Evolutionary conservation across 805 yeast species (phyloP).

Genomic region (Jamesozyma jinghongensis): DNA sequence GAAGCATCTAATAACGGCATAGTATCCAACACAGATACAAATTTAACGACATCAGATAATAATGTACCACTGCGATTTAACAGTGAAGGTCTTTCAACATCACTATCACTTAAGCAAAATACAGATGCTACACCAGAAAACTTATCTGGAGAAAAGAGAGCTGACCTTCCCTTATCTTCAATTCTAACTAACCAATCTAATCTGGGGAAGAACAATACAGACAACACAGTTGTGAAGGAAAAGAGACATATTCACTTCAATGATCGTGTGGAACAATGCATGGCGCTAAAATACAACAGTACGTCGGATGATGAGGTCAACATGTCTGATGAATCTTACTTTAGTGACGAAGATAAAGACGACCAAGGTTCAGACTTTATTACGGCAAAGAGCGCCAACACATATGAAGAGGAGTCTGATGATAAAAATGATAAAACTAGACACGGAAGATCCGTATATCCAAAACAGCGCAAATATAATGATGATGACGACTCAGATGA

Average conservation of each 20-base stretch:
- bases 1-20: not conserved
- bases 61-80: not conserved
- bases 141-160: no score
- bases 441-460: no score
- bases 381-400: no score
- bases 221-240: conserved; percentile 6
- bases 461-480: not conserved
- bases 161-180: conserved; percentile 8
- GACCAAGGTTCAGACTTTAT: conserved; percentile 5
- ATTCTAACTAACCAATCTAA: conserved; percentile 14
- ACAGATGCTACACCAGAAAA: no score
- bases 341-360: not conserved
- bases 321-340: conserved; percentile 13
- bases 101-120: not conserved
- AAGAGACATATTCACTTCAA: conserved; percentile 79
- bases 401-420: conserved; percentile 3
- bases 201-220: conserved; percentile 1
- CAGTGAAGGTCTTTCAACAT: not conserved
- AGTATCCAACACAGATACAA: not conserved
- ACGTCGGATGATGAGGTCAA: conserved; percentile 6
- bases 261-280: conserved; percentile 91
- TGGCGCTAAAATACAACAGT: conserved; percentile 43
- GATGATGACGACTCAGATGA: conserved; percentile 7
- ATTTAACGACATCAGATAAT: not conserved
- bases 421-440: conserved; percentile 7